Conservation (phyloP, 495 filamentous ascomycete genomes). For the Lasiosphaeria ovina region DNA sequence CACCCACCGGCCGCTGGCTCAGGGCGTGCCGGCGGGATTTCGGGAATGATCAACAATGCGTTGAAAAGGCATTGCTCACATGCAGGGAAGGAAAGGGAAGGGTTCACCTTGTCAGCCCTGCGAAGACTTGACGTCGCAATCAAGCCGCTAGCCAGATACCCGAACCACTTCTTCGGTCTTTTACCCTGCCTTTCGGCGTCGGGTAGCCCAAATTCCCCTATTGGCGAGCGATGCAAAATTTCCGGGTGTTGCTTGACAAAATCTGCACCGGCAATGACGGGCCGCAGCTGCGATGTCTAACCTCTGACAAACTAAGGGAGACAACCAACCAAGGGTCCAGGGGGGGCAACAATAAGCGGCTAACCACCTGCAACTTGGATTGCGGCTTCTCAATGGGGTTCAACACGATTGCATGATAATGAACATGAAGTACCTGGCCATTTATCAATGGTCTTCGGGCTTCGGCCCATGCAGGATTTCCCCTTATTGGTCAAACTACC, state of each 20-base stretch:
- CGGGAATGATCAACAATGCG: conserved; percentile 21
- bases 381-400: background rate
- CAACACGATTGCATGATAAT: background rate
- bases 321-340: background rate
- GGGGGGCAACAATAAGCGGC: background rate
- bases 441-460: no score
- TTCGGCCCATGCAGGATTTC: no score
- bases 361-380: background rate
- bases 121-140: conserved; percentile 13
- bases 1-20: background rate
- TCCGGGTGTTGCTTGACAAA: conserved; percentile 15
- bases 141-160: conserved; percentile 19
- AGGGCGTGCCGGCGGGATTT: conserved; percentile 7
- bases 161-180: conserved; percentile 11
- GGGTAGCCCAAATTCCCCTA: conserved; percentile 26
- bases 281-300: conserved; percentile 21
- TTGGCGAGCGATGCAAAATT: conserved; percentile 28
- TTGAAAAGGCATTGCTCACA: background rate
- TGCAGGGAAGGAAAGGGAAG: background rate
- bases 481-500: no score
- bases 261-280: conserved; percentile 20
- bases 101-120: conserved; percentile 26
- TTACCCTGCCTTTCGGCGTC: conserved; percentile 1
- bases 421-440: no score
- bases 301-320: conserved; percentile 10